Evolutionary conservation across 2,329 filamentous ascomycete genomes (phyloP).

Genomic region (Claviceps fusiformis): DNA sequence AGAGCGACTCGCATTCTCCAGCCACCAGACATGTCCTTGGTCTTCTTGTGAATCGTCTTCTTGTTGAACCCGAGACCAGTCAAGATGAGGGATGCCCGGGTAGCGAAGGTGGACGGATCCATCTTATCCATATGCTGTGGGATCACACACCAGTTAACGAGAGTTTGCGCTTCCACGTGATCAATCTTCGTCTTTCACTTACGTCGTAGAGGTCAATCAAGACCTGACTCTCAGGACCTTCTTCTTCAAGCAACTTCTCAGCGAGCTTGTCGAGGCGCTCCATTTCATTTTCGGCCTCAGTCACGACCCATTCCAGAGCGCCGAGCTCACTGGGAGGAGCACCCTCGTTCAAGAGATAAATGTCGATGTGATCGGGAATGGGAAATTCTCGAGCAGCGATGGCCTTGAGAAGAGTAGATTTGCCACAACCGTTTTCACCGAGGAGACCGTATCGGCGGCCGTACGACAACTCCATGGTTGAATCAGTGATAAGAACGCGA

Average conservation of each 20-base stretch:
- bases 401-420: conserved; percentile 93
- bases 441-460: conserved; percentile 87
- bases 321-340: conserved; percentile 79
- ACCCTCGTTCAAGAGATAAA: conserved; percentile 96
- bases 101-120: conserved; percentile 95
- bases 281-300: conserved; percentile 85
- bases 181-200: conserved; percentile 21
- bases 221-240: conserved; percentile 81
- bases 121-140: conserved; percentile 88
- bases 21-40: conserved; percentile 99
- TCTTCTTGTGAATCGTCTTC: conserved; percentile 94
- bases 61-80: conserved; percentile 99
- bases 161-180: background rate
- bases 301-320: conserved; percentile 94
- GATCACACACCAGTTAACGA: conserved; percentile 9
- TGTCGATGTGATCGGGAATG: conserved; percentile 91
- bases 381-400: conserved; percentile 90
- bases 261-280: conserved; percentile 77
- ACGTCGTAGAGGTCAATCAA: conserved; percentile 95
- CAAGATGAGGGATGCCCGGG: conserved; percentile 87
- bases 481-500: conserved; percentile 87
- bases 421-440: conserved; percentile 98
- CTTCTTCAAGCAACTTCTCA: conserved; percentile 79
- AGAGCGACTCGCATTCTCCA: conserved; percentile 99
- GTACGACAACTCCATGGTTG: conserved; percentile 83